Base-by-base conservation (phyloP, 2,329 filamentous ascomycete genomes). In the Epichloe festucae region DNA sequence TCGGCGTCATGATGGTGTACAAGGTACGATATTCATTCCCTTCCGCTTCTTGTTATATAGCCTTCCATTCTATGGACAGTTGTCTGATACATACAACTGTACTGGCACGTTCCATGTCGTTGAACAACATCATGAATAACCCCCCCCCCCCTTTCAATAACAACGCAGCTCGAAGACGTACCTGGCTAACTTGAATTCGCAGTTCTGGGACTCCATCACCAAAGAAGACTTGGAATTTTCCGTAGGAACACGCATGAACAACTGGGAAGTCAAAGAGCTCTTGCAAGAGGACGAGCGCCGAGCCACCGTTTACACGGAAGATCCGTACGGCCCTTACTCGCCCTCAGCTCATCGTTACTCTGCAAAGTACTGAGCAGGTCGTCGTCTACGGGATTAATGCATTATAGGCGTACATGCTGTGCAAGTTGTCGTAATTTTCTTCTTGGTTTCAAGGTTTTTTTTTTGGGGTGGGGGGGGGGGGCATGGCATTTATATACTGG, bases 191-290 rank as follows among this genome's bases (percentile, higher is more conserved):
- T 12, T n/a, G 5, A 59, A 48, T 46, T 53, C 53, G 50, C 59
- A 93, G 89, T 98, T 95, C 75, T 98, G 93, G 93, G 93, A 98
- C 65, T 96, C 90, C 15, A 98, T 98, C 68, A 98, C 93, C 21
- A 89, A 87, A 64, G 93, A 98, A 71, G 93, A 98, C 67, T 84
- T 98, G 58, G 93, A 98, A 67, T 98, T 98, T 70, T 95, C 89
- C 3, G 93, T 98, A 48, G 91, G 91, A 57, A 89, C 89, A 53
- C 88, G 91, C 67, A 86, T 88, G 70, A 94, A 95, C 72, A 96
- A 93, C 67, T 98, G 93, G 93, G 93, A 98, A 65, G 86, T 97
- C 65, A 97, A 97, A 73, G 91, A 97, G 56, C 76, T 88, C 11
- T 75, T 93, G 17, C 80, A 84, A 44, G 87, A 93, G 57, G 88